Evolutionary conservation across 306 rosid genomes (phyloP).

Genomic region (Psophocarpus tetragonolobus): DNA sequence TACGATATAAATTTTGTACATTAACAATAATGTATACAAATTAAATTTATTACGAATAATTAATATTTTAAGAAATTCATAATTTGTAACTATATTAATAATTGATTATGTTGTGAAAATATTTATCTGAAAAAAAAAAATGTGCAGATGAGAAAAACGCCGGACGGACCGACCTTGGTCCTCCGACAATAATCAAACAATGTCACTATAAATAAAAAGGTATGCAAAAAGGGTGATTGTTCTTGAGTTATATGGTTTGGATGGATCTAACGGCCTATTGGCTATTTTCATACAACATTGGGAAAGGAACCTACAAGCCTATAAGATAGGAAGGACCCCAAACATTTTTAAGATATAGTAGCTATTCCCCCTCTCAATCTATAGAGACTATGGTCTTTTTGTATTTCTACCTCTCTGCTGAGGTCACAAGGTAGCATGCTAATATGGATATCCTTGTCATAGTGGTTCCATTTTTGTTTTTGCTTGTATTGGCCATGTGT

Average conservation of each 20-base stretch:
- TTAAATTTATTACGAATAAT: too few species aligned
- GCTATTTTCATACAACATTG: neutral
- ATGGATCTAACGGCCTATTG: conserved; percentile 34
- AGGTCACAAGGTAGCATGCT: neutral
- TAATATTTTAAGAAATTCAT: too few species aligned
- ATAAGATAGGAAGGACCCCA: conserved; percentile 7
- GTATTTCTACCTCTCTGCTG: conserved; percentile 23
- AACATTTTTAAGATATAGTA: neutral
- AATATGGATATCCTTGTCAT: conserved; percentile 8
- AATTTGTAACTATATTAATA: too few species aligned
- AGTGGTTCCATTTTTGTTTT: neutral
- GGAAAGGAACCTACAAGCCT: conserved; percentile 24
- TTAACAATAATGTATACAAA: too few species aligned
- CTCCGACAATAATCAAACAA: conserved; percentile 25
- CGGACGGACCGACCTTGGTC: neutral
- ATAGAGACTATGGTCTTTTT: neutral
- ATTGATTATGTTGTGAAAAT: neutral
- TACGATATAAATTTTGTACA: too few species aligned
- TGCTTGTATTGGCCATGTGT: neutral
- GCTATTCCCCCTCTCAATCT: neutral
- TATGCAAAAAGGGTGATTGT: neutral
- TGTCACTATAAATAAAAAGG: neutral
- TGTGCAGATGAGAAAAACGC: neutral
- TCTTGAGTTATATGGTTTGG: neutral
- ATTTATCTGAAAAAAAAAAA: neutral